Evolutionary conservation across 2,329 filamentous ascomycete species (phyloP).

Genomic region (Fusarium sublunatum): DNA sequence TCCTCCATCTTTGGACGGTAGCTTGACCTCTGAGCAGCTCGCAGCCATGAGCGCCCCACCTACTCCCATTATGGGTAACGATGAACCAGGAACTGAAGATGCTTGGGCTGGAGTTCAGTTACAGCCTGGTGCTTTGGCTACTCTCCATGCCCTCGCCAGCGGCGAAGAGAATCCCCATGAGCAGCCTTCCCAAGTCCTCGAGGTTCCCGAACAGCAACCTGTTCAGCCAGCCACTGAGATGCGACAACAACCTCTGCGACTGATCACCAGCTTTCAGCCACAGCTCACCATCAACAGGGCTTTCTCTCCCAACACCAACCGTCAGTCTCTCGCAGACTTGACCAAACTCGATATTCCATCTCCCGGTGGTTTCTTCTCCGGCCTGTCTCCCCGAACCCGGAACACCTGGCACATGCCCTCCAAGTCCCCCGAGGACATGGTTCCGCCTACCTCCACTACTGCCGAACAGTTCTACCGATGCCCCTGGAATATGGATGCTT

Average conservation of each 20-base stretch:
- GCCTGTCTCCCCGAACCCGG: slow-evolving; percentile 78
- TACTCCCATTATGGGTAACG: slow-evolving; percentile 77
- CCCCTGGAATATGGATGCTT: slow-evolving; percentile 73
- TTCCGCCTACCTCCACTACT: slow-evolving; percentile 85
- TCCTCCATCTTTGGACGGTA: slow-evolving; percentile 90
- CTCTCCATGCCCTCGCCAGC: slow-evolving; percentile 77
- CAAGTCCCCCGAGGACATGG: slow-evolving; percentile 63
- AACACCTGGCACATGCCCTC: slow-evolving; percentile 81
- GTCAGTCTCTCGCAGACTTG: slow-evolving; percentile 75
- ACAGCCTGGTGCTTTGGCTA: slow-evolving; percentile 82
- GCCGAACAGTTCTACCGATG: slow-evolving; percentile 91
- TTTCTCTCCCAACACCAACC: slow-evolving; percentile 48
- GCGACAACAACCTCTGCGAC: slow-evolving; percentile 62
- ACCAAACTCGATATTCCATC: slow-evolving; percentile 90
- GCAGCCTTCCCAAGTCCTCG: slow-evolving; percentile 56
- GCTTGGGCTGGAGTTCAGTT: slow-evolving; percentile 81
- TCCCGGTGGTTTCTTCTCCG: slow-evolving; percentile 91
- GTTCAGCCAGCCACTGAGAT: slow-evolving; percentile 54
- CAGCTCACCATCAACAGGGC: slow-evolving; percentile 35
- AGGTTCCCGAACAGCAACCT: slow-evolving; percentile 54
- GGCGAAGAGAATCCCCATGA: slow-evolving; percentile 72
- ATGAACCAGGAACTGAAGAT: slow-evolving; percentile 64
- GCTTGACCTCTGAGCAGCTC: slow-evolving; percentile 87
- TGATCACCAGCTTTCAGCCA: slow-evolving; percentile 57
- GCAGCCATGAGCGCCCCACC: slow-evolving; percentile 84